phyloP scores from a whole-genome alignment of 768 basidiomycete species.

The Tubosaeta sp. region DNA sequence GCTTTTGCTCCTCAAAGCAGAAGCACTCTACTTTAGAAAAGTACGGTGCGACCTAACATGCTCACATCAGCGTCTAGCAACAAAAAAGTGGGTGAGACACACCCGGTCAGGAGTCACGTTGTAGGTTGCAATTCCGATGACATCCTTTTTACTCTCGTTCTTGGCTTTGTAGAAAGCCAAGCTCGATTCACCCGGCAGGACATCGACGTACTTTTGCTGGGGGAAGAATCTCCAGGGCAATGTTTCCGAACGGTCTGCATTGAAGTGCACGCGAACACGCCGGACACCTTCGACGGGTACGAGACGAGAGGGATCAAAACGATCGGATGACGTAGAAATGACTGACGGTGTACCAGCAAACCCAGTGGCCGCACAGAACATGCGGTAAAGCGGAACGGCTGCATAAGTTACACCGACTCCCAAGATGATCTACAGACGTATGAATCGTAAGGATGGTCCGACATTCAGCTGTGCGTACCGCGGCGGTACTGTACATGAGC shows the following conservation, averaged over 20 bases:
- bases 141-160: conserved; percentile 78
- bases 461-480: conserved; percentile 45
- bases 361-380: conserved; percentile 97
- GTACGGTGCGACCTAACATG: conserved; percentile 83
- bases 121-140: conserved; percentile 98
- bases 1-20: conserved; percentile 97
- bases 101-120: conserved; percentile 98
- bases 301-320: conserved; percentile 81
- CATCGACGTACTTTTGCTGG: conserved; percentile 83
- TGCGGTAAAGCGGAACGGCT: conserved; percentile 93
- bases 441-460: not conserved
- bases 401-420: conserved; percentile 91
- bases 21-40: conserved; percentile 99
- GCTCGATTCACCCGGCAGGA: conserved; percentile 93
- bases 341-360: conserved; percentile 94
- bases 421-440: conserved; percentile 56
- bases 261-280: conserved; percentile 93
- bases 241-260: conserved; percentile 84
- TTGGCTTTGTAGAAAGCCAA: conserved; percentile 94
- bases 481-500: conserved; percentile 81
- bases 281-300: conserved; percentile 64
- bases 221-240: conserved; percentile 94
- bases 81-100: conserved; percentile 24
- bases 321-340: conserved; percentile 53
- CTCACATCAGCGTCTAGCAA: not conserved